These are phyloP conservation scores for Trypanosoma brucei DNA, from an alignment of 208 protist genomes.

Conservation along the genomic window DNA sequence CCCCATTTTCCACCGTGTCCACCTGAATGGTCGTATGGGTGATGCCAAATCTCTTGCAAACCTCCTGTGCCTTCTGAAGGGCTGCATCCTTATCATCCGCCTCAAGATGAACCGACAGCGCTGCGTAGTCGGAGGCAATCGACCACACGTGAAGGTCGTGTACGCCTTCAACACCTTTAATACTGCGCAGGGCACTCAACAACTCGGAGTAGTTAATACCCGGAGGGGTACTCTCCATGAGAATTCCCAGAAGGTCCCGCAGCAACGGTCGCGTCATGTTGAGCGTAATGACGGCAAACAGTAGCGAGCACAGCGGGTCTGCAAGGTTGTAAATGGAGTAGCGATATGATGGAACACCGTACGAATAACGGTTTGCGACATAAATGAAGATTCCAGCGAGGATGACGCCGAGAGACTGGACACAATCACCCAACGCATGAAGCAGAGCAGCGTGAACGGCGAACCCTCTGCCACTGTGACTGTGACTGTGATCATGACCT, in stretches of 20 bases:
- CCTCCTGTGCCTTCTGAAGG: slow-evolving; percentile 53
- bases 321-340: slow-evolving; percentile 82
- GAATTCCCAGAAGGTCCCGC: slow-evolving; percentile 66
- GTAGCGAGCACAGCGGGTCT: slow-evolving; percentile 80
- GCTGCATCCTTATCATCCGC: slow-evolving; percentile 35
- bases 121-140: slow-evolving; percentile 69
- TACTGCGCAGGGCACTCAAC: slow-evolving; percentile 35
- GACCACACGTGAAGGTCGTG: slow-evolving; percentile 91
- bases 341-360: slow-evolving; percentile 36
- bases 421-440: slow-evolving; percentile 88
- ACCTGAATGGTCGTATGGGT: slow-evolving; percentile 89
- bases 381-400: slow-evolving; percentile 81
- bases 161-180: slow-evolving; percentile 69
- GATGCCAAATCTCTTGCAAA: slow-evolving; percentile 65
- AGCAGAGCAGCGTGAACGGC: slow-evolving; percentile 82
- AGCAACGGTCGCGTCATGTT: slow-evolving; percentile 76
- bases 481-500: slow-evolving; percentile 6
- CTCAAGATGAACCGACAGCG: slow-evolving; percentile 80
- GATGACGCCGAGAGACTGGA: slow-evolving; percentile 87
- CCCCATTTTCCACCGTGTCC: slow-evolving; percentile 46
- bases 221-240: slow-evolving; percentile 86
- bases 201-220: slow-evolving; percentile 57
- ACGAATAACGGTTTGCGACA: slow-evolving; percentile 39
- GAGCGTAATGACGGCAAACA: slow-evolving; percentile 87
- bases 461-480: slow-evolving; percentile 25